phyloP scores from a whole-genome alignment of 2,329 filamentous ascomycete species.

The Penicillium corylophilum region DNA sequence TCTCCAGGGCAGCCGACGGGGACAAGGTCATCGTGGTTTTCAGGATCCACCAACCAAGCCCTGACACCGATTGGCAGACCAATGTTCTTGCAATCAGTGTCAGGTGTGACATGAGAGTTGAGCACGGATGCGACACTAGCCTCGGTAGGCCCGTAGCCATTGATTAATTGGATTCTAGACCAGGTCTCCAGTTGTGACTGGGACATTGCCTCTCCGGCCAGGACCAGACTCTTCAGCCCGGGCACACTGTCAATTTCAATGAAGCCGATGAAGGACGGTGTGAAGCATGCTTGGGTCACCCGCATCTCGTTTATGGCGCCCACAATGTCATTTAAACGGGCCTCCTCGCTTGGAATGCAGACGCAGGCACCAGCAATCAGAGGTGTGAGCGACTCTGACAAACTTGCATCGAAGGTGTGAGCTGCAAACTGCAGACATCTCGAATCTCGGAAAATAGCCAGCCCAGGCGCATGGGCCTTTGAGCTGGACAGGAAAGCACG shows the following conservation, averaged over 20 bases:
- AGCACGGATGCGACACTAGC: slow-evolving; percentile 37
- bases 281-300: slow-evolving; percentile 58
- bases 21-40: slow-evolving; percentile 41
- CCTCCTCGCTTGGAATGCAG: slow-evolving; percentile 55
- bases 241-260: slow-evolving; percentile 46
- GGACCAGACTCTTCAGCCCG: slow-evolving; percentile 41
- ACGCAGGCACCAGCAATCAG: slow-evolving; percentile 58
- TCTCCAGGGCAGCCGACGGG: slow-evolving; percentile 43
- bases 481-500: slow-evolving; percentile 57
- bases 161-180: slow-evolving; percentile 40
- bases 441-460: slow-evolving; percentile 51
- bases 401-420: slow-evolving; percentile 56
- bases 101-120: slow-evolving; percentile 31
- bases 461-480: slow-evolving; percentile 51
- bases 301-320: slow-evolving; percentile 53
- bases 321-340: slow-evolving; percentile 51
- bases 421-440: slow-evolving; percentile 59
- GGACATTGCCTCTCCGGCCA: slow-evolving; percentile 53
- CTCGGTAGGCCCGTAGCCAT: slow-evolving; percentile 48
- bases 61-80: slow-evolving; percentile 34
- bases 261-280: slow-evolving; percentile 57
- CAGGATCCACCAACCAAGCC: slow-evolving; percentile 42
- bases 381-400: slow-evolving; percentile 55
- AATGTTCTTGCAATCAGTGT: slow-evolving; percentile 37
- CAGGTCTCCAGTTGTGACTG: slow-evolving; percentile 38